Evolutionary conservation across 148 eudicot genomes (phyloP).

Genomic region (Camellia japonica): DNA sequence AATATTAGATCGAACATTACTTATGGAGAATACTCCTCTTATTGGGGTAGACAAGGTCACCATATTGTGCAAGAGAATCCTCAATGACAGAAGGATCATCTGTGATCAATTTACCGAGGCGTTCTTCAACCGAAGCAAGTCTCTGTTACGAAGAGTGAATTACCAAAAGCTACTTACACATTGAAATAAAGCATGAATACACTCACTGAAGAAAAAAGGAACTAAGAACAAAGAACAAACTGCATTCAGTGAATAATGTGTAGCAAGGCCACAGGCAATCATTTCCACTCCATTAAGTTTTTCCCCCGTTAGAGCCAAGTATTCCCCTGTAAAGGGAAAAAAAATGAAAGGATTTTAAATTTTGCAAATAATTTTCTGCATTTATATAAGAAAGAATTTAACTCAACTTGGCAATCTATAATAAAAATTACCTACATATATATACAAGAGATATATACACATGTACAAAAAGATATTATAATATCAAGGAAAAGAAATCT

Average conservation of each 20-base stretch:
- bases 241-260: conserved; percentile 73
- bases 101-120: conserved; percentile 77
- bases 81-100: conserved; percentile 77
- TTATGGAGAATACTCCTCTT: conserved; percentile 61
- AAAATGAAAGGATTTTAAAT: background rate
- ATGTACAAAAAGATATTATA: no score
- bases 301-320: conserved; percentile 91
- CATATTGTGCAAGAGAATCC: conserved; percentile 90
- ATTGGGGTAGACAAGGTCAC: conserved; percentile 83
- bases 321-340: conserved; percentile 66
- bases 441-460: no score
- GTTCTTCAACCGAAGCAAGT: conserved; percentile 74
- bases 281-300: conserved; percentile 84
- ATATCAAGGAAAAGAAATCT: background rate
- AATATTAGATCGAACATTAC: conserved; percentile 39
- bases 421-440: background rate
- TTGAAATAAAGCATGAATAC: background rate
- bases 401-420: background rate
- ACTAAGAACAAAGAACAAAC: conserved; percentile 33
- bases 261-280: conserved; percentile 85
- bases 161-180: background rate
- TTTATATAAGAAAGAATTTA: background rate
- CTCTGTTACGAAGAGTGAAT: conserved; percentile 37
- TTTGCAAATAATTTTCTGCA: background rate
- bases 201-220: conserved; percentile 7